Evolutionary conservation across 345 rosid genomes (phyloP).

Genomic region (Gossypium australe): DNA sequence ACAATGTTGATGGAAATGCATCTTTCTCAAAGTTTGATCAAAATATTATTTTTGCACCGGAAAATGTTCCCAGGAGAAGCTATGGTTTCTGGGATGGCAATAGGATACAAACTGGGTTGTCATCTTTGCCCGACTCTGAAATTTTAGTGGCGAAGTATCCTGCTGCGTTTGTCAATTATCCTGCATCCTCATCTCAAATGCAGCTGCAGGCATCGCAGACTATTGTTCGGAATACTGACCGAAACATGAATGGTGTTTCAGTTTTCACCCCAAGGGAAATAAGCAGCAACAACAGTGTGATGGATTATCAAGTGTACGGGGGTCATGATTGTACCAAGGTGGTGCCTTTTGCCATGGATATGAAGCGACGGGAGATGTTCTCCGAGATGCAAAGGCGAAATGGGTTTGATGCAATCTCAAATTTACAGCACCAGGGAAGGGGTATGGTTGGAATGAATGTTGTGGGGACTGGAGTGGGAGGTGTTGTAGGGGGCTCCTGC

Average conservation of each 20-base stretch:
- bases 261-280: constrained; percentile 33
- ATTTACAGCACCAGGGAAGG: constrained; percentile 11
- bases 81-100: constrained; percentile 88
- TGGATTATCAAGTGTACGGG: constrained; percentile 41
- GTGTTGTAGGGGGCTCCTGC: constrained; percentile 25
- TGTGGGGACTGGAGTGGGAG: constrained; percentile 34
- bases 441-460: constrained; percentile 43
- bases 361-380: constrained; percentile 25
- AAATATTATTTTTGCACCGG: constrained; percentile 35
- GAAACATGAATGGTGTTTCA: constrained; percentile 30
- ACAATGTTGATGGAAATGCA: constrained; percentile 23
- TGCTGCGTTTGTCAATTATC: constrained; percentile 51
- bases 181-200: constrained; percentile 28
- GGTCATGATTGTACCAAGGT: constrained; percentile 30
- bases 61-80: constrained; percentile 59
- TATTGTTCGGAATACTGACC: constrained; percentile 29
- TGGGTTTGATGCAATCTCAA: constrained; percentile 41
- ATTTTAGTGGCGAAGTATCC: constrained; percentile 70
- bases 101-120: constrained; percentile 64
- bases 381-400: constrained; percentile 41
- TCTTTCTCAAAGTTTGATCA: constrained; percentile 39
- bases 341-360: constrained; percentile 37
- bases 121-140: constrained; percentile 74
- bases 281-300: constrained; percentile 33
- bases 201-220: constrained; percentile 39